Conservation (phyloP, 2,329 filamentous ascomycete genomes). For the Coniochaeta hoffmannii region DNA sequence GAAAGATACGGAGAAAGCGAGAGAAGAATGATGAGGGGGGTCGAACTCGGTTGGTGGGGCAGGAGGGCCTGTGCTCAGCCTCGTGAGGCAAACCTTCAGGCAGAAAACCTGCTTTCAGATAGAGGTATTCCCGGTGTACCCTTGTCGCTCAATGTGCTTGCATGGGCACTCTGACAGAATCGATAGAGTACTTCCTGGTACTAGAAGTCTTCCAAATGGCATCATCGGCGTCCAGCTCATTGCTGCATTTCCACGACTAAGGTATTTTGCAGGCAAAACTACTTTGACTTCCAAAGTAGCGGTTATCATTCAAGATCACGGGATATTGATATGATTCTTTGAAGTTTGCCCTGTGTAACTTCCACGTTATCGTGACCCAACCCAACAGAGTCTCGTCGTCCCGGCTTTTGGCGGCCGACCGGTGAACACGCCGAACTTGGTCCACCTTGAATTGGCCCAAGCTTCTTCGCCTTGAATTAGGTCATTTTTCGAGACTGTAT, state of each 20-base stretch:
- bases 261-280: background rate
- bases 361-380: background rate
- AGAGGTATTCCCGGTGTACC: background rate
- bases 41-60: background rate
- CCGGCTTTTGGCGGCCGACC: background rate
- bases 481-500: background rate
- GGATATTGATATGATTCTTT: too few relatives aligned
- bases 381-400: background rate
- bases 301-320: too few relatives aligned
- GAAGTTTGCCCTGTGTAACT: too few relatives aligned
- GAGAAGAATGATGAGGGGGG: conserved; percentile 1
- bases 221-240: background rate
- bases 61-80: background rate
- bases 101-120: background rate
- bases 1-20: background rate
- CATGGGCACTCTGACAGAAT: too few relatives aligned
- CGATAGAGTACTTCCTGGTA: too few relatives aligned
- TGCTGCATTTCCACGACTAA: background rate
- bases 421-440: background rate
- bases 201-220: background rate
- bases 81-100: background rate
- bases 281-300: too few relatives aligned
- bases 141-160: background rate
- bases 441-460: background rate
- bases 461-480: background rate